Base-by-base conservation (phyloP, 768 basidiomycete species). In the Lentinula lateritia region DNA sequence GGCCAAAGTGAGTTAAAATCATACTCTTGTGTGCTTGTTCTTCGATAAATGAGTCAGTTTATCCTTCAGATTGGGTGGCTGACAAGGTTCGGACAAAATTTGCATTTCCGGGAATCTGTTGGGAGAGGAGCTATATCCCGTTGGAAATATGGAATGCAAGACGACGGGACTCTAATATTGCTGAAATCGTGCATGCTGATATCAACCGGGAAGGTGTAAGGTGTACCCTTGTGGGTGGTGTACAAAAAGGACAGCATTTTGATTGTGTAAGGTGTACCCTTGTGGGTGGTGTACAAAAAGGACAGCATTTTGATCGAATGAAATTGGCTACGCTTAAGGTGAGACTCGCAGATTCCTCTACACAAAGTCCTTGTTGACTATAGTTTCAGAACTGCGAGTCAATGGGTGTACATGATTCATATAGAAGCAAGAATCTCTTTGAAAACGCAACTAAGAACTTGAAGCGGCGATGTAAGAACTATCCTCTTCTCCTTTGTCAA, bases 71-170 rank as follows among this genome's bases (percentile, higher is more conserved):
- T 52, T 72, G 73, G 70, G 52, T 72, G 0, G 28, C 56, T 5
- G 67, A 72, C 36, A 71, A 74, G 54, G 50, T 63, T 6, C 36
- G 64, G 3, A 62, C 64, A n/a, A 62, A 67, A 16, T 74, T 73
- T 58, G 70, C 66, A 0, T 66, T 72, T 28, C 39, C 65, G 3
- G 72, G 54, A 0, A 62, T 74, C 16, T 74, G 72, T 60, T 74
- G 72, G 72, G 66, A 66, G 43, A 66, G 64, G 20, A 71, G 71
- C 45, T 65, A 58, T n/a, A 72, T 73, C 13, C 70, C 70, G 0
- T 18, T 41, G 9, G 34, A 38, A 3, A 63, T 74, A 1, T 74
- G 72, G 73, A 50, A 64, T 18, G 65, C 62, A 4, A 69, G 68
- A 0, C 59, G 71, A 13, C 23, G 43, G 0, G 71, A 64, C 8